These are phyloP conservation scores for Verticillium tricorpus DNA, from an alignment of 2,329 filamentous ascomycete genomes.

Conservation along the genomic window DNA sequence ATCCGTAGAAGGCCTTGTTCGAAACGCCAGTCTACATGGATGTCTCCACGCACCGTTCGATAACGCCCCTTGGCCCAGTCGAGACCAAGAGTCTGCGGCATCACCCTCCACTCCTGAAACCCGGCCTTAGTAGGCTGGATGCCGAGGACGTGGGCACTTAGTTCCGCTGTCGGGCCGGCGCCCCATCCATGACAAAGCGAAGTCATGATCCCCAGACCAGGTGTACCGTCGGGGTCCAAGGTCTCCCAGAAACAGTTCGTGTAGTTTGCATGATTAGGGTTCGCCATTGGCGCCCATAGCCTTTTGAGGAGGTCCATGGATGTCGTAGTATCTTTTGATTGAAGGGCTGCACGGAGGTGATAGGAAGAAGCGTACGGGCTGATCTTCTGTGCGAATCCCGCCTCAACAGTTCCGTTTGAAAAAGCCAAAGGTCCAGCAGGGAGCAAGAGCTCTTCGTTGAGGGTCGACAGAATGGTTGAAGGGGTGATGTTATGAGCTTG, in stretches of 20 bases:
- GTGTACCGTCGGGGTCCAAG: constrained; percentile 15
- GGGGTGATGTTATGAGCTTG: constrained; percentile 8
- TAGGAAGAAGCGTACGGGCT: constrained; percentile 24
- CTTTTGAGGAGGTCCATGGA: constrained; percentile 13
- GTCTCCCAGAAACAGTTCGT: constrained; percentile 26
- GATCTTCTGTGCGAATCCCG: constrained; percentile 16
- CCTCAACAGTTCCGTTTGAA: constrained; percentile 5
- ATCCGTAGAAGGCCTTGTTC: constrained; percentile 3
- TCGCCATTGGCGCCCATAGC: constrained; percentile 22
- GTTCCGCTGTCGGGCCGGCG: constrained; percentile 25
- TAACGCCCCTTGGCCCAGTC: constrained; percentile 9
- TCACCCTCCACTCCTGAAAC: constrained; percentile 14
- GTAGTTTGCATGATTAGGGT: constrained; percentile 18
- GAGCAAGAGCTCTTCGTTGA: constrained; percentile 7
- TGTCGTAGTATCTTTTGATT: constrained; percentile 5
- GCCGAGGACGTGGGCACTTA: constrained; percentile 23
- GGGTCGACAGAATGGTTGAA: constrained; percentile 13
- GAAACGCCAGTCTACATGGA: constrained; percentile 6
- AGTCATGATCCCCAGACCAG: constrained; percentile 20
- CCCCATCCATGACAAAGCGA: constrained; percentile 29
- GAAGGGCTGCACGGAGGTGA: constrained; percentile 23
- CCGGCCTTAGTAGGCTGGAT: constrained; percentile 15
- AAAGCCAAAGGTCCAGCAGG: constrained; percentile 17
- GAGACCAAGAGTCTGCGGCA: constrained; percentile 15
- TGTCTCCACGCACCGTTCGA: background rate